Evolutionary conservation across 2,329 filamentous ascomycete species (phyloP).

Genomic region (Paracoccidioides brasiliensis): DNA sequence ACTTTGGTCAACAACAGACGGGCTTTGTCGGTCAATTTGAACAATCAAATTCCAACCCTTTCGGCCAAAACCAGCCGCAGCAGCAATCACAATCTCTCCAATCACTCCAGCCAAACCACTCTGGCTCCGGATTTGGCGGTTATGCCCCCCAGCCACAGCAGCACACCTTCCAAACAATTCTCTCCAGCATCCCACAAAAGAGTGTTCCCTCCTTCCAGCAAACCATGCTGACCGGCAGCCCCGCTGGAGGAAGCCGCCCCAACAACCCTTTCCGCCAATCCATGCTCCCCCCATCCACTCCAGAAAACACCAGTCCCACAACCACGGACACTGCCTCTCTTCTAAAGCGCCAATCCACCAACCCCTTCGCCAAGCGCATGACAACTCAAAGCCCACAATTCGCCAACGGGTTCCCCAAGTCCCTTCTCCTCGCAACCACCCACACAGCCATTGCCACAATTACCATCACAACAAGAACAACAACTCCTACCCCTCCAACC

Average conservation of each 20-base stretch:
- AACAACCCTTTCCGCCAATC: slow-evolving; percentile 95
- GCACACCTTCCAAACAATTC: slow-evolving; percentile 29
- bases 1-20: slow-evolving; percentile 19
- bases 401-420: slow-evolving; percentile 14
- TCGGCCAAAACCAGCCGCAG: slow-evolving; percentile 14
- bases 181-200: slow-evolving; percentile 38
- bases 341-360: slow-evolving; percentile 56
- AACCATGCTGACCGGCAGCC: slow-evolving; percentile 25
- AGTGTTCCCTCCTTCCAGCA: slow-evolving; percentile 36
- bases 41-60: slow-evolving; percentile 26
- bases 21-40: slow-evolving; percentile 16
- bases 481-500: slow-evolving; percentile 36
- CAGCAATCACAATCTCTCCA: slow-evolving; percentile 23
- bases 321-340: slow-evolving; percentile 32
- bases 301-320: slow-evolving; percentile 35
- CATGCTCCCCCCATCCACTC: slow-evolving; percentile 47
- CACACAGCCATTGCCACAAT: slow-evolving; percentile 32
- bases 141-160: slow-evolving; percentile 57
- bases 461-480: slow-evolving; percentile 31
- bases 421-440: slow-evolving; percentile 20
- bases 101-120: slow-evolving; percentile 47
- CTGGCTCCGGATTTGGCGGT: slow-evolving; percentile 72
- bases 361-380: slow-evolving; percentile 65
- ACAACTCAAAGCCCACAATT: slow-evolving; percentile 21
- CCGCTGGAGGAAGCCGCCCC: slow-evolving; percentile 37